Percentiles rank a stretch among this genome's conserved stretches.
Conservation (phyloP, 805 yeast species). For the Candida tibetensis region DNA sequence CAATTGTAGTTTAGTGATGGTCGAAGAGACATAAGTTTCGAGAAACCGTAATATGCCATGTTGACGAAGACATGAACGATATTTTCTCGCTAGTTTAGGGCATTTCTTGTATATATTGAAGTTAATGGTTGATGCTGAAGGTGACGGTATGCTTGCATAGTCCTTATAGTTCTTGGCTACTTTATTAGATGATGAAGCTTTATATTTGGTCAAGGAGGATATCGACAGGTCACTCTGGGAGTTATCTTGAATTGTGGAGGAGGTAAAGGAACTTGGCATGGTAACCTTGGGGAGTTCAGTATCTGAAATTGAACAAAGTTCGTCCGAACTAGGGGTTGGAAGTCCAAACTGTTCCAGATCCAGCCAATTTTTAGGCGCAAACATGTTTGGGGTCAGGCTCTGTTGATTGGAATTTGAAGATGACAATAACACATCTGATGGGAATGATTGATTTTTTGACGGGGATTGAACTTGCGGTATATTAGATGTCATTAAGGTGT, state of each 20-base stretch:
- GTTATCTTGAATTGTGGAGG: background rate
- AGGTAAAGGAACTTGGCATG: background rate
- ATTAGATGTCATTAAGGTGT: too few species aligned
- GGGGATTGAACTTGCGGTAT: too few species aligned
- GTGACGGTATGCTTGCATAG: background rate
- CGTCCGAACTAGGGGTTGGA: too few species aligned
- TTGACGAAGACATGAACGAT: conserved; percentile 11
- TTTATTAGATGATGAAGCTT: too few species aligned
- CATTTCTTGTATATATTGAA: background rate
- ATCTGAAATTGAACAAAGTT: too few species aligned
- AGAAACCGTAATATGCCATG: conserved; percentile 16
- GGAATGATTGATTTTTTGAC: too few species aligned
- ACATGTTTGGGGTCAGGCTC: too few species aligned
- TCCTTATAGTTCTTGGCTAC: too few species aligned
- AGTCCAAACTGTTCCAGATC: too few species aligned
- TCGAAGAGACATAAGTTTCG: conserved; percentile 12
- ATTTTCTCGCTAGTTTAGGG: conserved; percentile 1
- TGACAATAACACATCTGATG: too few species aligned
- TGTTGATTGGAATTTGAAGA: too few species aligned
- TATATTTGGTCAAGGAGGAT: background rate
- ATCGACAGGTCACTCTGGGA: background rate
- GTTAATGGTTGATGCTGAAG: background rate
- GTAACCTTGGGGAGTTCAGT: background rate
- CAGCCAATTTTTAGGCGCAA: too few species aligned
- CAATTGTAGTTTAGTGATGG: conserved; percentile 13